Conservation (phyloP, 2,329 filamentous ascomycete genomes). For the Tolypocladium amazonense region DNA sequence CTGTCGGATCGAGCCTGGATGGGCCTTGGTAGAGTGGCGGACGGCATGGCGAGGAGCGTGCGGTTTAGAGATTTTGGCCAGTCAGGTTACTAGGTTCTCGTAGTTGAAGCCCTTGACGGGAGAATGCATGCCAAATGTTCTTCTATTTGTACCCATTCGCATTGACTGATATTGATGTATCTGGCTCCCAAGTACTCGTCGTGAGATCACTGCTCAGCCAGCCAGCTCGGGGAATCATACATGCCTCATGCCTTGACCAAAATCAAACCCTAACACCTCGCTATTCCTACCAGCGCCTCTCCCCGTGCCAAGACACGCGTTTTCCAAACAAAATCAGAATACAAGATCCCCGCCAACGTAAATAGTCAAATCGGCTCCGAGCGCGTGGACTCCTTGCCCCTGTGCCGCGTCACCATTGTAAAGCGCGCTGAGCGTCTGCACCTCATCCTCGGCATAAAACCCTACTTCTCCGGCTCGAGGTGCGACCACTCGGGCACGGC, state of each 20-base stretch:
- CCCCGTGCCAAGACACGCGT: not conserved
- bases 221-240: not conserved
- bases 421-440: not conserved
- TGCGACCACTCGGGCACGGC: slow-evolving; percentile 88
- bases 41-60: not conserved
- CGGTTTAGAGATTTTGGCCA: not conserved
- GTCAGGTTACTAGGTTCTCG: not conserved
- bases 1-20: not conserved
- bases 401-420: not conserved
- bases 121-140: not conserved
- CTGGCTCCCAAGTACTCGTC: not conserved
- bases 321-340: not conserved
- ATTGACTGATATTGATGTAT: not conserved
- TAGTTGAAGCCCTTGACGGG: not conserved
- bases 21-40: no score
- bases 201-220: not conserved
- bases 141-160: not conserved
- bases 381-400: not conserved
- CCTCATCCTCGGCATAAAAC: slow-evolving; percentile 6
- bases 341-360: not conserved
- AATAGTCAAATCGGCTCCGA: not conserved
- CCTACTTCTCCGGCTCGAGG: slow-evolving; percentile 37
- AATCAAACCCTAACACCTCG: not conserved
- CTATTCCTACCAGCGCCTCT: not conserved
- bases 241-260: no score